These are phyloP conservation scores for Leucogyrophana mollusca DNA, from an alignment of 768 basidiomycete genomes.

Conservation along the genomic window DNA sequence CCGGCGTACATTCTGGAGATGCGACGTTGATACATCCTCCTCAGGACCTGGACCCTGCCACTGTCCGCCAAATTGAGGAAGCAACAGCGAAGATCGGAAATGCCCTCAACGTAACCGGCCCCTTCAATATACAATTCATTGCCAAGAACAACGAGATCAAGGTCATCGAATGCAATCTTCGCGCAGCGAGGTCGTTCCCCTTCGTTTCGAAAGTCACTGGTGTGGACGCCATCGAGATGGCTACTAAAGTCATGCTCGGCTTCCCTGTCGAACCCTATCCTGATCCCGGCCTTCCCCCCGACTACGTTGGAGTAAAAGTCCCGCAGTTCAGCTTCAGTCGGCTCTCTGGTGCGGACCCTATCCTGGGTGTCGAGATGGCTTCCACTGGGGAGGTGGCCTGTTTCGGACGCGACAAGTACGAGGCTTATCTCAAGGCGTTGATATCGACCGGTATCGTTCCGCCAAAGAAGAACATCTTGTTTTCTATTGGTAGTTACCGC, in stretches of 20 bases:
- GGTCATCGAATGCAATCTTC: slow-evolving; percentile 98
- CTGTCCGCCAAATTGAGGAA: slow-evolving; percentile 93
- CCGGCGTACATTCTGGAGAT: slow-evolving; percentile 98
- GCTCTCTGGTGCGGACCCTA: slow-evolving; percentile 94
- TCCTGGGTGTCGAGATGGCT: slow-evolving; percentile 99
- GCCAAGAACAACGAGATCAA: slow-evolving; percentile 99
- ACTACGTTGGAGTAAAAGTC: slow-evolving; percentile 98
- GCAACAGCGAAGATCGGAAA: slow-evolving; percentile 98
- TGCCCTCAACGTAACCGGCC: slow-evolving; percentile 96
- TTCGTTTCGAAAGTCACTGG: slow-evolving; percentile 99
- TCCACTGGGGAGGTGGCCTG: slow-evolving; percentile 99
- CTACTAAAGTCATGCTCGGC: slow-evolving; percentile 97
- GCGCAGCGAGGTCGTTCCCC: slow-evolving; percentile 96
- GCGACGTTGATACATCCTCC: slow-evolving; percentile 98
- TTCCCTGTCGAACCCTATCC: slow-evolving; percentile 90
- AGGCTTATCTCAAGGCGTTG: slow-evolving; percentile 96
- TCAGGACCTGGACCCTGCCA: slow-evolving; percentile 96
- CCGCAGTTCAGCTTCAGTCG: slow-evolving; percentile 99
- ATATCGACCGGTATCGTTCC: slow-evolving; percentile 94
- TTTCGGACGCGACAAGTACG: slow-evolving; percentile 96
- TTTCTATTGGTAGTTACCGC: slow-evolving; percentile 95
- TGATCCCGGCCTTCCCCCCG: slow-evolving; percentile 77
- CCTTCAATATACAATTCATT: slow-evolving; percentile 99
- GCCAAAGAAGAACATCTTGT: slow-evolving; percentile 96
- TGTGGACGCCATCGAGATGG: slow-evolving; percentile 97